Base-by-base conservation (phyloP, 2,329 filamentous ascomycete species). In the Pyrenophora teres region DNA sequence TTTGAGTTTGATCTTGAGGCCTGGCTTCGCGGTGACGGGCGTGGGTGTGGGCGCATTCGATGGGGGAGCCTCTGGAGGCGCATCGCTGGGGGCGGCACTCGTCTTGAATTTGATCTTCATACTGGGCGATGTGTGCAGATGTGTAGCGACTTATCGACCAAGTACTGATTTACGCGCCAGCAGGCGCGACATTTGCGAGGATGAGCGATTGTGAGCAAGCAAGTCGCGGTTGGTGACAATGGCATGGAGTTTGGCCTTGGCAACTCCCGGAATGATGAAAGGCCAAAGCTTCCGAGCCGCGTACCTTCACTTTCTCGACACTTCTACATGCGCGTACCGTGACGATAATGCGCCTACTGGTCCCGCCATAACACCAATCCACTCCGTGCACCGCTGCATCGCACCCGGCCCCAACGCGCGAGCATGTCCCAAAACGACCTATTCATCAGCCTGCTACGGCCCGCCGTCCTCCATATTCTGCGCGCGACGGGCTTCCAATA, bases 401-500 rank as follows among this genome's bases (percentile, higher is more conserved):
- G 27, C n/a, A 33, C 40, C 33, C 12, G 13, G 15, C 33, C 15
- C 44, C 12, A 32, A 18, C 25, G 33, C 56, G 60, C 60, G 58
- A 67, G 52, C 63, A 74, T 74, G 71, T 74, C 71, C 57, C 59
- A 67, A 32, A 62, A 71, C 68, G 71, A 73, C 52, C 78, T 89
- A 41, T 83, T 88, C 76, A 87, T 90, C 74, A 87, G 89, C 54
- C 87, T 96, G 58, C 82, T 97, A 50, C 90, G 92, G 36, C 93
- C 93, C 2, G 87, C 87, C 40, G 85, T 97, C 54, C 85, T 97
- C 51, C 92, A 97, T 75, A 93, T 96, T 66, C 85, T 97, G 44
- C 91, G 93, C 68, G 90, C 92, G 25, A 88, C 91, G 19, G 93
- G 93, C 70, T 97, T 95, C 77, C 90, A 95, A 72, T 82, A 87